Base-by-base conservation (phyloP, 441 rosid species). In the Dalechampia spathulata region DNA sequence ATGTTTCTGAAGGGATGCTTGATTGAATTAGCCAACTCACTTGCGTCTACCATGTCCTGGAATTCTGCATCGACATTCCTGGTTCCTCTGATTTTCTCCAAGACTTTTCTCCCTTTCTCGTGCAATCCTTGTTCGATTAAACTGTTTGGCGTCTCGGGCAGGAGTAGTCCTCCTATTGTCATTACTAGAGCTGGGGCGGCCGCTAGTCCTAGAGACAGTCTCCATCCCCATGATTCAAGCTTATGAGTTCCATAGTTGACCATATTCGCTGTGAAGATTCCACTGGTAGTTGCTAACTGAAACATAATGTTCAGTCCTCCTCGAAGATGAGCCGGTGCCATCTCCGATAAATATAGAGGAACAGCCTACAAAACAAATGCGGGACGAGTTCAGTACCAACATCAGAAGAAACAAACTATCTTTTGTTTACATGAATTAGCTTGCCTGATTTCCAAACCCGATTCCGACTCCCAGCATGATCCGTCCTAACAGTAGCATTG, bases 111-210 rank as follows among this genome's bases (percentile, higher is more conserved):
- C 41, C 96, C 98, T 62, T 61, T 70, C 20, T 75, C 95, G 1
- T 26, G 64, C 1, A 44, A 30, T 32, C 90, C 93, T 38, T 79
- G 72, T 63, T 87, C 95, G 4, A 91, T 73, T 40, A 91, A 78
- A 63, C 90, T 86, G 75, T 87, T 87, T 0, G 98, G 98, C n/a
- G 96, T 91, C 58, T 87, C 98, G 0, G 95, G 85, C 45, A 91
- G 74, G 54, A 73, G 23, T 41, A 72, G 60, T 19, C 96, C 98
- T 42, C 96, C 95, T 13, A 81, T 56, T 0, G 90, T 78, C 98
- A 91, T 87, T 39, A 87, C 13, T 1, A 71, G 4, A 23, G 98
- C 98, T 0, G 98, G 98, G 12, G 59, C 59, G 23, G 90, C 95
- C 8, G 98, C 96, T 34, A 87, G 66, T 25, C 98, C 98, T 0